These are phyloP conservation scores for Hypholoma sublateritium DNA, from an alignment of 768 basidiomycete genomes.

Conservation along the genomic window DNA sequence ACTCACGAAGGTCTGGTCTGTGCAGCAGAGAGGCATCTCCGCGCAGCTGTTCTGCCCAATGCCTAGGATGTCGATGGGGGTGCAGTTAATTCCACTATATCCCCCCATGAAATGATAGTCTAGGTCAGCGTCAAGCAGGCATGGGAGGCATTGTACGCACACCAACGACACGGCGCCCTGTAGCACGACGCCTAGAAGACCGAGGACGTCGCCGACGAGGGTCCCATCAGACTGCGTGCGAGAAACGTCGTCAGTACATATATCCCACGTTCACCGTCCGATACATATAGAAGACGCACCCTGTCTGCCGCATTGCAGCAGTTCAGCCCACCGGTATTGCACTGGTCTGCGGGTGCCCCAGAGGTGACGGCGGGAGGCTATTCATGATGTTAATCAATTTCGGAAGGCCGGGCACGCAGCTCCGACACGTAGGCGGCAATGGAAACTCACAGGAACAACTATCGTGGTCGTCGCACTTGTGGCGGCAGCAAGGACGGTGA, in stretches of 20 bases:
- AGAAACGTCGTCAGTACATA: too few species aligned
- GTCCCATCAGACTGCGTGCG: constrained; percentile 10
- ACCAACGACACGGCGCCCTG: constrained; percentile 16
- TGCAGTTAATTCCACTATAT: constrained; percentile 16
- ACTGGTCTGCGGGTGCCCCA: constrained; percentile 18
- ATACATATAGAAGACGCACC: neutral
- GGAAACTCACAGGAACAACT: constrained; percentile 13
- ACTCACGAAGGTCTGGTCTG: constrained; percentile 25
- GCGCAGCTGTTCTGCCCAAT: constrained; percentile 20
- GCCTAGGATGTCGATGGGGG: constrained; percentile 18
- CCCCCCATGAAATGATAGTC: neutral
- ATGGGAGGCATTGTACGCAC: neutral
- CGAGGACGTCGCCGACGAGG: constrained; percentile 10
- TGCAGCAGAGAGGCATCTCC: constrained; percentile 26
- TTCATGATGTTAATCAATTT: neutral
- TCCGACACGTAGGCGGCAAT: neutral
- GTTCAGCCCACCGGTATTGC: constrained; percentile 19
- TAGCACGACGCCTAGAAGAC: constrained; percentile 14
- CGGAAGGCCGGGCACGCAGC: neutral
- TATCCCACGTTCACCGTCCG: too few species aligned
- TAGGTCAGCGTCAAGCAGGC: neutral
- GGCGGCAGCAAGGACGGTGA: constrained; percentile 22
- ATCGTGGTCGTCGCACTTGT: constrained; percentile 13
- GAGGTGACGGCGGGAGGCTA: constrained; percentile 7
- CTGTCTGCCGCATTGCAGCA: constrained; percentile 21